These are phyloP conservation scores for Ceratocystis cacaofunesta DNA, from an alignment of 2,329 filamentous ascomycete genomes.

Conservation along the genomic window DNA sequence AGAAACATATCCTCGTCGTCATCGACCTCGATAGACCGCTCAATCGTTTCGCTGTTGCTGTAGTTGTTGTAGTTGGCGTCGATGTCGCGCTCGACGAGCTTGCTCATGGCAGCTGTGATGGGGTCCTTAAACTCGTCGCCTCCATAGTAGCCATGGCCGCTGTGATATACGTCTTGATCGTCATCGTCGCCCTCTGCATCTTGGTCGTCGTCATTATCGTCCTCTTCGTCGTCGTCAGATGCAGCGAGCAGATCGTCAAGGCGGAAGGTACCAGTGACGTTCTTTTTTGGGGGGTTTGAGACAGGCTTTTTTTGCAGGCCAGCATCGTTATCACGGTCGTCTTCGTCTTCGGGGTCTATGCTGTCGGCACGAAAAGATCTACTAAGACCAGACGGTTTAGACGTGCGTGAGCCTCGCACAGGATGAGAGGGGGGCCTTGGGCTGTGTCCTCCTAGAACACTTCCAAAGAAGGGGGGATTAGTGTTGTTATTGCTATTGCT, in stretches of 20 bases:
- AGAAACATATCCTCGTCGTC: constrained; percentile 34
- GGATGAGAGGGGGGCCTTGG: background rate
- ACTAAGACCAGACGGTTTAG: constrained; percentile 39
- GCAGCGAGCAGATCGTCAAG: constrained; percentile 17
- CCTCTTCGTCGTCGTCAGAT: constrained; percentile 21
- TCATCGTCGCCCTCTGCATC: constrained; percentile 27
- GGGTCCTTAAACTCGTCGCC: constrained; percentile 28
- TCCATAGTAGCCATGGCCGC: constrained; percentile 23
- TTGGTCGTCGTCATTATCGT: constrained; percentile 29
- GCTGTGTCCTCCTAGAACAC: background rate
- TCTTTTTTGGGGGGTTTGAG: constrained; percentile 16
- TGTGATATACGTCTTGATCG: constrained; percentile 5
- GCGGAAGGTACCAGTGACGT: constrained; percentile 19
- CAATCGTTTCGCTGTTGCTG: constrained; percentile 3
- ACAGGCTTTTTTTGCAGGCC: background rate
- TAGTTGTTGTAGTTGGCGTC: constrained; percentile 12
- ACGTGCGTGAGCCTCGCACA: constrained; percentile 11
- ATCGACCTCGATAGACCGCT: constrained; percentile 26
- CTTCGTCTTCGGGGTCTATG: constrained; percentile 11
- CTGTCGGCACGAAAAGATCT: constrained; percentile 24
- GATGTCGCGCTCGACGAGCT: constrained; percentile 17
- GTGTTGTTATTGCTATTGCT: background rate
- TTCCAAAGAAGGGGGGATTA: background rate
- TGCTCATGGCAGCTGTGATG: constrained; percentile 17
- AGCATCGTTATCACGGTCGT: background rate